phyloP scores from a whole-genome alignment of 139 green algal genomes.

The Diplosphaera chodatii region DNA sequence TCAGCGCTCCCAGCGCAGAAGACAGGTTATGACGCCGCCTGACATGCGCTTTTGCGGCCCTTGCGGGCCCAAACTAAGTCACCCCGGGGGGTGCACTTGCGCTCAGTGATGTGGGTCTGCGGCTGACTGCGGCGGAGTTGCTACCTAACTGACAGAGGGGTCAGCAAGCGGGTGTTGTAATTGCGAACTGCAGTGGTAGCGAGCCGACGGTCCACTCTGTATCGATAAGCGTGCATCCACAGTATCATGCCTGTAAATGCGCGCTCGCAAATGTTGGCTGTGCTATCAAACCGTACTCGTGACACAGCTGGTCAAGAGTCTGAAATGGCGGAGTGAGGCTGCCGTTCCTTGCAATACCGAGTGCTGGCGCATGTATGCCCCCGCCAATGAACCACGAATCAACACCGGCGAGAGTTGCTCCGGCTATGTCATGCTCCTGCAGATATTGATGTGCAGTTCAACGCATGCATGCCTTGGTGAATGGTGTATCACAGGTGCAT shows the following conservation, averaged over 20 bases:
- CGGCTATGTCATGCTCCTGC: conserved; percentile 73
- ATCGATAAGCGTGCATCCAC: too few species aligned
- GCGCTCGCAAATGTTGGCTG: not conserved
- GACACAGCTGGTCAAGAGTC: not conserved
- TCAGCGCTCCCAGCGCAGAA: not conserved
- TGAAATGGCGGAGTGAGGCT: not conserved
- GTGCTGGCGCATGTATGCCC: conserved; percentile 61
- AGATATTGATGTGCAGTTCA: too few species aligned
- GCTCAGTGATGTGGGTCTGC: too few species aligned
- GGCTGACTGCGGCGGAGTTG: too few species aligned
- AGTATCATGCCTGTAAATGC: not conserved
- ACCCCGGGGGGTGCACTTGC: too few species aligned
- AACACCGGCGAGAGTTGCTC: conserved; percentile 33
- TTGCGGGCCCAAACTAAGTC: too few species aligned
- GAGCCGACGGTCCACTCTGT: not conserved
- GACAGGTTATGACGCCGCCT: too few species aligned
- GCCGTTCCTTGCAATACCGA: conserved; percentile 3
- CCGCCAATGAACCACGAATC: conserved; percentile 64
- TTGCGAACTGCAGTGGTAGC: not conserved
- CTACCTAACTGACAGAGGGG: too few species aligned
- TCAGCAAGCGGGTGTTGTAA: too few species aligned
- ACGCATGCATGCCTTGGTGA: not conserved
- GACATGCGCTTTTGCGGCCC: too few species aligned
- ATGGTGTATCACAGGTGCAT: conserved; percentile 9
- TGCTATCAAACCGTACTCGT: not conserved